phyloP scores from a whole-genome alignment of 768 basidiomycete species.

The Baorangia bicolor region DNA sequence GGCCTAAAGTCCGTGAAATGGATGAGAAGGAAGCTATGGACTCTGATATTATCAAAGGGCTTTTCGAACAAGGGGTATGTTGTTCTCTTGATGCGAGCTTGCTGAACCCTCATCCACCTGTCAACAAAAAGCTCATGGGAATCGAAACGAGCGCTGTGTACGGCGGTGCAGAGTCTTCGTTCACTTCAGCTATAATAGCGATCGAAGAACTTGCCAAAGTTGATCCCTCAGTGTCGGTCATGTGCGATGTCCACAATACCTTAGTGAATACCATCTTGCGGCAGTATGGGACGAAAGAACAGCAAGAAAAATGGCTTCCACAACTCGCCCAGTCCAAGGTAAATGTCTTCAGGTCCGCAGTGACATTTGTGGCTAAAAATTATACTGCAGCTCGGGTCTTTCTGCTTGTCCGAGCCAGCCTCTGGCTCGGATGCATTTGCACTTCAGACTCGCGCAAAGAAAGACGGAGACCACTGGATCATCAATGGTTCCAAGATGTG shows the following conservation, averaged over 20 bases:
- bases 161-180: constrained; percentile 87
- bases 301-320: constrained; percentile 88
- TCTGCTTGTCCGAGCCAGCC: constrained; percentile 89
- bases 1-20: constrained; percentile 93
- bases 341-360: background rate
- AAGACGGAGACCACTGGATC: constrained; percentile 82
- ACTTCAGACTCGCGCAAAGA: constrained; percentile 87
- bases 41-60: constrained; percentile 74
- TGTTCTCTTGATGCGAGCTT: background rate
- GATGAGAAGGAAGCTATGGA: constrained; percentile 98
- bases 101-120: background rate
- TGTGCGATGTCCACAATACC: constrained; percentile 98
- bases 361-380: background rate
- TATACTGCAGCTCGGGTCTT: constrained; percentile 77
- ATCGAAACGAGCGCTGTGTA: constrained; percentile 87
- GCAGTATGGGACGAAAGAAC: constrained; percentile 78
- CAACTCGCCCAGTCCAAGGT: constrained; percentile 78
- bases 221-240: constrained; percentile 93
- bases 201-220: constrained; percentile 97
- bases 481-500: constrained; percentile 99
- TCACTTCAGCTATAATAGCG: constrained; percentile 92
- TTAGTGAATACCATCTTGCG: constrained; percentile 94
- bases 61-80: constrained; percentile 94
- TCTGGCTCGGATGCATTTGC: constrained; percentile 99
- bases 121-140: constrained; percentile 78